Percentiles rank a stretch among this genome's conserved stretches.
Conservation (phyloP, 768 basidiomycete species). For the Russula abietina region DNA sequence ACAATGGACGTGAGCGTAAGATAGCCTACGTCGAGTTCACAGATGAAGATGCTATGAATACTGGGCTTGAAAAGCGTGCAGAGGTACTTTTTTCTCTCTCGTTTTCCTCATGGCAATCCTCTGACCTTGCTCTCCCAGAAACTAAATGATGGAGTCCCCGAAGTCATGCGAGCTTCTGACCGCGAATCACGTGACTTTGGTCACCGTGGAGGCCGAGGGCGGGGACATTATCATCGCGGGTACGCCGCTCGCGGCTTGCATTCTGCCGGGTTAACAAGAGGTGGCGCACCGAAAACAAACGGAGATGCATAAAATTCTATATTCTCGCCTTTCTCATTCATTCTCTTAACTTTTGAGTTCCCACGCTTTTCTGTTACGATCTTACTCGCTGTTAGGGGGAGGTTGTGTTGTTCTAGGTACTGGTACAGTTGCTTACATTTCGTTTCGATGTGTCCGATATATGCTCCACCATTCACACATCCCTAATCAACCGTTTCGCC, state of each 20-base stretch:
- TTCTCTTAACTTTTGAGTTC: background rate
- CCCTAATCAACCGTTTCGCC: slow-evolving; percentile 8
- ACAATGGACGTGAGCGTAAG: slow-evolving; percentile 45
- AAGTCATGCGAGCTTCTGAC: slow-evolving; percentile 62
- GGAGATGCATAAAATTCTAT: slow-evolving; percentile 26
- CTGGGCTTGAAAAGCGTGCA: slow-evolving; percentile 66
- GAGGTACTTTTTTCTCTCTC: slow-evolving; percentile 43
- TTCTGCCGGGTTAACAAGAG: slow-evolving; percentile 57
- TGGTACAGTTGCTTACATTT: slow-evolving; percentile 19
- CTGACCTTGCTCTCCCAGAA: slow-evolving; percentile 40
- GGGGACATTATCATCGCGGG: slow-evolving; percentile 40
- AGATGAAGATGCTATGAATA: slow-evolving; percentile 80
- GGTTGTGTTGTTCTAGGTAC: slow-evolving; percentile 8
- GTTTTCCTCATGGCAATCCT: slow-evolving; percentile 17
- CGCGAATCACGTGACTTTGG: slow-evolving; percentile 34
- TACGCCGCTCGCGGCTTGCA: slow-evolving; percentile 63
- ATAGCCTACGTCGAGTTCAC: slow-evolving; percentile 88
- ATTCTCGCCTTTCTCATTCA: background rate
- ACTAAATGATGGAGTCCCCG: slow-evolving; percentile 58
- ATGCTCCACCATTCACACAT: slow-evolving; percentile 11
- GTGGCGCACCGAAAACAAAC: slow-evolving; percentile 27
- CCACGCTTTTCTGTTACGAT: slow-evolving; percentile 8
- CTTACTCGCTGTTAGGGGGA: slow-evolving; percentile 12
- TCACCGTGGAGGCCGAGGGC: slow-evolving; percentile 44
- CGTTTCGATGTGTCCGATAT: slow-evolving; percentile 16